phyloP scores from a whole-genome alignment of 345 rosid species.

The Erucastrum elatum region DNA sequence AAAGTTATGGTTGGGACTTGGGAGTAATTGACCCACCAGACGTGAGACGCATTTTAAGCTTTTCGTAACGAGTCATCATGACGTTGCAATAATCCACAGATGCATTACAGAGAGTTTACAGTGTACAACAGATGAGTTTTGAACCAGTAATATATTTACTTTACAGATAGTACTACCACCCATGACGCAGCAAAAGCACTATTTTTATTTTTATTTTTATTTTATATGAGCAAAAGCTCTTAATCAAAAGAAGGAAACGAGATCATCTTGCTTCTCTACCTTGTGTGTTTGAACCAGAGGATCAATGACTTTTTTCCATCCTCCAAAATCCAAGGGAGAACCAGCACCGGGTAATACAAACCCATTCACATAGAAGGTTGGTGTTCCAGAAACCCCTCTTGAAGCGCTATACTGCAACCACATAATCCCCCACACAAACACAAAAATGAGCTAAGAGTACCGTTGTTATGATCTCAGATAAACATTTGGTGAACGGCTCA shows the following conservation, averaged over 20 bases:
- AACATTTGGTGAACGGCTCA: too few relatives aligned
- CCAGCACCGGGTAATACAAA: constrained; percentile 45
- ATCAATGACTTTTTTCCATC: constrained; percentile 49
- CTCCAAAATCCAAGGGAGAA: constrained; percentile 42
- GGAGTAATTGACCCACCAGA: constrained; percentile 23
- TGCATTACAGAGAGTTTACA: constrained; percentile 5
- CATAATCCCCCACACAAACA: constrained; percentile 9
- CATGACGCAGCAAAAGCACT: background rate
- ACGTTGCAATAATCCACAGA: background rate
- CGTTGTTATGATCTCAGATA: too few relatives aligned
- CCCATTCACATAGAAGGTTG: constrained; percentile 49
- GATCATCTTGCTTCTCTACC: background rate
- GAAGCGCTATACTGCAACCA: constrained; percentile 54
- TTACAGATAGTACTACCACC: background rate
- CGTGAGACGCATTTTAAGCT: constrained; percentile 37
- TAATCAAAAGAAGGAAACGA: constrained; percentile 4
- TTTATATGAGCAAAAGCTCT: background rate
- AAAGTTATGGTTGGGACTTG: background rate
- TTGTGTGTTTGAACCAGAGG: constrained; percentile 34
- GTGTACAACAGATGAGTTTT: background rate
- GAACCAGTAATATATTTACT: background rate
- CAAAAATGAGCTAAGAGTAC: background rate
- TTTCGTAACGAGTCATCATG: background rate
- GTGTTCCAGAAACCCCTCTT: constrained; percentile 52
- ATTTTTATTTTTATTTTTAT: background rate